These are phyloP conservation scores for Hanseniaspora mollemarum DNA, from an alignment of 805 yeast genomes.

Conservation along the genomic window DNA sequence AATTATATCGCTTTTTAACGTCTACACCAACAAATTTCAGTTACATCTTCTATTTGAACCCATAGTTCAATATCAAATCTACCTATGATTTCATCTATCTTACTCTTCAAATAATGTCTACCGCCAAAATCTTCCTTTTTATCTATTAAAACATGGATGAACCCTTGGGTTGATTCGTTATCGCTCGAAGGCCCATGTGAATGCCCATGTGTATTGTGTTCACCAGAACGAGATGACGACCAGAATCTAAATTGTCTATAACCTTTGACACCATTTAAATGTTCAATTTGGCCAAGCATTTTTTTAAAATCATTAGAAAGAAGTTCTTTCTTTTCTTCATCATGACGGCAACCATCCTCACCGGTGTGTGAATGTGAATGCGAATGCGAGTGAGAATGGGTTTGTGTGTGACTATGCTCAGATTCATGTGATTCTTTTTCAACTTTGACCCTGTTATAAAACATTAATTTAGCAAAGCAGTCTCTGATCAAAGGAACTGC, in stretches of 20 bases:
- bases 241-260: conserved; percentile 19
- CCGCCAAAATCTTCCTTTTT: conserved; percentile 40
- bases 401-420: conserved; percentile 22
- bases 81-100: conserved; percentile 58
- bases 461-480: conserved; percentile 48
- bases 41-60: conserved; percentile 24
- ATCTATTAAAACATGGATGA: conserved; percentile 11
- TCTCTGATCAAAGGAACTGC: conserved; percentile 76
- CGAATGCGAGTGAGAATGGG: conserved; percentile 20
- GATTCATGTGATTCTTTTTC: background rate
- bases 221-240: conserved; percentile 19
- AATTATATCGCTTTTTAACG: conserved; percentile 14
- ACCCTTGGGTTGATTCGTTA: conserved; percentile 5
- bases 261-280: conserved; percentile 60
- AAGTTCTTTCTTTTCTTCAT: conserved; percentile 23
- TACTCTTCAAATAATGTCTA: conserved; percentile 45
- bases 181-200: conserved; percentile 16
- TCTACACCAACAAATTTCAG: conserved; percentile 16
- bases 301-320: conserved; percentile 43
- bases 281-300: conserved; percentile 56
- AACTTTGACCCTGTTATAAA: conserved; percentile 26
- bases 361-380: conserved; percentile 27
- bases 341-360: conserved; percentile 21
- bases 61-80: conserved; percentile 68
- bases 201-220: conserved; percentile 17